Evolutionary conservation across 371 early-diverging fungal species (phyloP).

Genomic region (Mortierella sp.): DNA sequence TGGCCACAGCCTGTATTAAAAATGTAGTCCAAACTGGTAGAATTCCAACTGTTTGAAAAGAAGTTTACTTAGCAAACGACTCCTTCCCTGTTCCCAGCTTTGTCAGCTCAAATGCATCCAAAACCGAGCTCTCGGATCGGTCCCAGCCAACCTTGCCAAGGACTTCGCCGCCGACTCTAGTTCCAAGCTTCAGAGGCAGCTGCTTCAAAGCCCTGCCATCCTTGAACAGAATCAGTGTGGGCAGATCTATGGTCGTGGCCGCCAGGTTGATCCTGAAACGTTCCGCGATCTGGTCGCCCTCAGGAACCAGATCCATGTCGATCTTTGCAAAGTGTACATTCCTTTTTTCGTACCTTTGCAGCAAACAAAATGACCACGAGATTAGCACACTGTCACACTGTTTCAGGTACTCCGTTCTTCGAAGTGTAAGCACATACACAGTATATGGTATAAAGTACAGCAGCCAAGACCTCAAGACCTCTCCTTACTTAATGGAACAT

Average conservation of each 20-base stretch:
- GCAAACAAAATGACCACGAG: neutral
- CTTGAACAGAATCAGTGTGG: constrained; percentile 45
- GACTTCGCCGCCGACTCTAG: constrained; percentile 39
- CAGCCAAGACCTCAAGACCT: too few species aligned
- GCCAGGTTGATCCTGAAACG: constrained; percentile 42
- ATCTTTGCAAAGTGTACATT: constrained; percentile 47
- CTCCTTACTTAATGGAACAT: constrained; percentile 44
- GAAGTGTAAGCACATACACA: too few species aligned
- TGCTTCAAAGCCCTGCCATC: constrained; percentile 41
- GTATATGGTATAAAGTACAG: too few species aligned
- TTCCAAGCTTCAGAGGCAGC: constrained; percentile 36
- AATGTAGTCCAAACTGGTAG: too few species aligned
- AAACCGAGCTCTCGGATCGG: constrained; percentile 43
- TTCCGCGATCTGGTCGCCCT: constrained; percentile 39
- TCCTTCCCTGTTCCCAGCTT: constrained; percentile 42
- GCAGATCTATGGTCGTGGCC: constrained; percentile 47
- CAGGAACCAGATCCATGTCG: constrained; percentile 42
- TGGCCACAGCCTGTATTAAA: too few species aligned
- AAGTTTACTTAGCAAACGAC: constrained; percentile 30
- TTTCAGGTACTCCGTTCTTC: too few species aligned
- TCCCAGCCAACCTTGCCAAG: constrained; percentile 55
- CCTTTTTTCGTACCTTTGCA: constrained; percentile 30
- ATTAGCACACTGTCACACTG: too few species aligned
- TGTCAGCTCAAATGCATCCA: constrained; percentile 33
- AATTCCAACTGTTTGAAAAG: too few species aligned